Evolutionary conservation across 2,329 filamentous ascomycete genomes (phyloP), one percentile per base, ranked within the genome.

Genomic region (Nemania sp.): DNA sequence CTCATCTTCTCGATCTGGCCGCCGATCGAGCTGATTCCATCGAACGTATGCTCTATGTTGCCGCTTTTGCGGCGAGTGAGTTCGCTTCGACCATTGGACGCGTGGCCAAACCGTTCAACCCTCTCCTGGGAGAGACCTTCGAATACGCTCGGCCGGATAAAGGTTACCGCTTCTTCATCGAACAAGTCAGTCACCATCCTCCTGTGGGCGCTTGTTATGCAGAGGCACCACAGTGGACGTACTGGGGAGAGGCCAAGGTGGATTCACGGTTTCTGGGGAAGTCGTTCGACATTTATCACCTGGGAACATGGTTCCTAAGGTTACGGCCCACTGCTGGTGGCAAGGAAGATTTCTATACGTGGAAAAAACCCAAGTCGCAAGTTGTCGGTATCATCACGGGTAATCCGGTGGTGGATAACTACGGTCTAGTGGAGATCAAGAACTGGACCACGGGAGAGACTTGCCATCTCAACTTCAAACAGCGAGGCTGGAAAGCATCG

Each of bases 321-420:
- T 81, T 99, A 29, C 88, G 92, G 1, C 92, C 93, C 0, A 84
- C 83, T 0, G 81, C 86, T 2, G 91, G 90, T 3, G 89, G 87
- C 10, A 88, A 90, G 69, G 88, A 90, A 65, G 95, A 99, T 68
- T 80, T 97, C 1, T 99, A 96, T 77, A 97, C 94, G 0, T 99
- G 95, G 95, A 98, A 97, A 78, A 99, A 99, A 79, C 92, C 97
- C 17, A 98, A 93, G 0, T 95, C 92, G 1, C 96, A 93, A 1
- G 95, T 99, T n/a, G 88, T 98, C 61, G 95, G 95, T 60, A 99
- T 99, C 75, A 97, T 99, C 70, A 98, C 94, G 0, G 95, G 95
- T 49, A 97, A 91, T 69, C 95, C 95, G 0, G 91, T 90, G 0
- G 91, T 99, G n/a, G 95, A 99, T 78, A 97, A 99, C 76, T 98